Base-by-base conservation (phyloP, 2,329 filamentous ascomycete genomes). In the Drechslerella dactyloides region DNA sequence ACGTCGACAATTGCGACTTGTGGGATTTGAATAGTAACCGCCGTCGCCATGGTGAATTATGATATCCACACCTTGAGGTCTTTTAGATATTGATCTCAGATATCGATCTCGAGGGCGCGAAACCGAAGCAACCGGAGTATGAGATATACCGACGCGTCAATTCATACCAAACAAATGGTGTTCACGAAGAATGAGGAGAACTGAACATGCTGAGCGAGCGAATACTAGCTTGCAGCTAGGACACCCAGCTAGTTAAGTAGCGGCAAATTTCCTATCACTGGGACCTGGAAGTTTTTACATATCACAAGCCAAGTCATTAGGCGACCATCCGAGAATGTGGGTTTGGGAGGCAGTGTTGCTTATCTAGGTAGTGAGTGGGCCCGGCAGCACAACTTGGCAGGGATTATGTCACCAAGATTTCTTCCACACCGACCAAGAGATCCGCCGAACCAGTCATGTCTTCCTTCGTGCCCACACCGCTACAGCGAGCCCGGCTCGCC, bases 301-400 rank as follows among this genome's bases (percentile, higher is more conserved):
- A 30, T 42, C 17, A 42, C n/a, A 6, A 17, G 57, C 57, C 54
- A 55, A 64, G 59, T 19, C 23, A 35, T 65, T 72, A 72, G 68
- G 68, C 68, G 68, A 72, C 68, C 55, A 65, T 72, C 68, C 59
- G 54, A 58, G n/a, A 46, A 52, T 21, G 60, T 65, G 59, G 60
- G 55, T 50, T 61, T 37, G 2, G 55, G 56, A 61, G 68, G 68
- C 68, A 70, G 66, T 70, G 66, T n/a, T n/a, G n/a, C n/a, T n/a
- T n/a, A n/a, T 59, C 24, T 44, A 56, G 59, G 55, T n/a, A n/a
- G 54, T 46, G 21, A 42, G 46, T 40, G 65, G 65, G 53, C 46
- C 44, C 30, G 50, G 59, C 54, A 64, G 54, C 48, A 63, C 44
- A 21, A 50, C 58, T 50, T 27, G 19, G 46, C 54, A 46, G 66